Evolutionary conservation across 2,329 filamentous ascomycete genomes (phyloP), one percentile per base, ranked within the genome.

Genomic region (Sphaerostilbella broomeana): DNA sequence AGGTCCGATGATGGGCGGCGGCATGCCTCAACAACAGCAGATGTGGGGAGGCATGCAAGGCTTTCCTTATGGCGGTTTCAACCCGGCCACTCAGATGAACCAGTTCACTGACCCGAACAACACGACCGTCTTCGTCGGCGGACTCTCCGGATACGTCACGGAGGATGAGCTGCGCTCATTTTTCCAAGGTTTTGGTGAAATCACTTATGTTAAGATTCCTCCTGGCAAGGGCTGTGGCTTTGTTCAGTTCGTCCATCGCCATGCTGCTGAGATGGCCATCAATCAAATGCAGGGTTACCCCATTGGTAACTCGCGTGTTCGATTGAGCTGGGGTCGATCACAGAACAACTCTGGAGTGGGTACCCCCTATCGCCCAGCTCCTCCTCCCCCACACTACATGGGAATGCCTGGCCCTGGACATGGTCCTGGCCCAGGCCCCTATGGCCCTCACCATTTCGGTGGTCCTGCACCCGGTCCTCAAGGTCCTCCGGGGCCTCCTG

Each of bases 241-340:
- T 60, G 92, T 98, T 44, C 92, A 98, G 67, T 98, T 98, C 55
- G 92, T 98, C 42, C 92, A 98, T 70, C 88, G 92, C 51, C 92
- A 98, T 58, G 92, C 92, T 38, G 92, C 92, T 11, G 92, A 98
- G 71, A 98, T 98, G 92, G 92, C 92, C 52, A 98, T 98, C 77
- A 98, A 98, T 70, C 92, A 98, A 69, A 98, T 98, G 92, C 92
- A 98, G 69, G 92, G 92, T 46, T 98, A 98, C 63, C 92, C 92
- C 17, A 98, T 98, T 57, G 92, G 92, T 40, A 98, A 98, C 75
- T 97, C 90, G 32, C 88, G 92, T 51, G 92, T 98, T 44, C 88
- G 92, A 56, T 77, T 98, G 51, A 95, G 87, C 62, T 98, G 92
- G 92, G 92, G 92, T 48, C 86, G 92, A 49, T 94, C 86, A 40